Evolutionary conservation across 1,284 basidiomycete species (phyloP), one percentile per base, ranked within the genome.

Genomic region (Irpex sp.): DNA sequence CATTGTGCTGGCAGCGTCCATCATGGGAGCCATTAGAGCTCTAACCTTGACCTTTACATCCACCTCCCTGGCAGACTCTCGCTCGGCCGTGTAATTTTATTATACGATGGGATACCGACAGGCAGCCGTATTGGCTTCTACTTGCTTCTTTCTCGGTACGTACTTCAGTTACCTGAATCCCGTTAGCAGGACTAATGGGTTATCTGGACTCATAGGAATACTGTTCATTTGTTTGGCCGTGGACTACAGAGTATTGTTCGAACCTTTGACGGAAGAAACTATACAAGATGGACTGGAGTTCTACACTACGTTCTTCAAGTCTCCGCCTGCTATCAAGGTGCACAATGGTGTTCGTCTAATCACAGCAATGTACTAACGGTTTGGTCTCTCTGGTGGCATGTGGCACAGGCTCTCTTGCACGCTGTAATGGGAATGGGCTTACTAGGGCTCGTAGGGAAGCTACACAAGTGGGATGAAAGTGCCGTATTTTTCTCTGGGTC

Each of bases 401-500:
- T 27, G 20, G 65, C 38, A 15, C 75, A 96, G 96, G 94, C 94
- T 0, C 85, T 97, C 66, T 85, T 97, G 74, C 96, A 97, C 81
- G 93, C 89, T 54, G 90, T 97, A 80, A 88, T 96, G 71, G 92
- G 89, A 18, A 85, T 96, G 7, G 94, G 95, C 18, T 80, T 97
- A 62, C 75, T 93, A 38, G 92, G 92, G 4, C 85, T 96, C 69
- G 78, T 96, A 15, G 86, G 89, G 69, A 97, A 97, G 82, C 85
- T 97, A 72, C 87, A 94, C 82, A 89, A 86, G 74, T 97, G 96
- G 95, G 92, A 92, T 80, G 96, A 97, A 78, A 95, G 93, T 76
- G 96, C 96, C 15, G 89, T 97, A 84, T 96, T 95, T 85, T 98
- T 98, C 80, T 96, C 97, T 81, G 96, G 96, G 54, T 91, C 92